Conservation (phyloP, 768 basidiomycete genomes). For the Fomitopsis pulvina region DNA sequence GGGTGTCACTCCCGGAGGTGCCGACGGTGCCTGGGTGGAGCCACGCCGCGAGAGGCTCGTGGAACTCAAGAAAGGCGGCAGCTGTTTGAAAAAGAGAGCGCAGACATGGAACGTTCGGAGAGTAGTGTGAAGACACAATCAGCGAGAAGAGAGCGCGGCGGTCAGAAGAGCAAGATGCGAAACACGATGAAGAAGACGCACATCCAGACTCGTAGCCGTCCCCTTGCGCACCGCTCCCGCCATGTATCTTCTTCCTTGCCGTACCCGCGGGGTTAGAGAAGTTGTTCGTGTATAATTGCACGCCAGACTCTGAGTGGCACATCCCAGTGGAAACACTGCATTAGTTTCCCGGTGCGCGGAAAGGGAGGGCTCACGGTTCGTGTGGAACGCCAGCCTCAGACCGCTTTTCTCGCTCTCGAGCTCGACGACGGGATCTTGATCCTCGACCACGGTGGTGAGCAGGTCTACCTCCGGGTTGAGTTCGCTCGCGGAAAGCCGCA, state of each 20-base stretch:
- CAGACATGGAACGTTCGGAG: neutral
- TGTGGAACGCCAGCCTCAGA: slow-evolving; percentile 52
- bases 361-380: slow-evolving; percentile 51
- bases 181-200: slow-evolving; percentile 32
- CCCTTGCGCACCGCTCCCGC: slow-evolving; percentile 54
- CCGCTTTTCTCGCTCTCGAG: slow-evolving; percentile 54
- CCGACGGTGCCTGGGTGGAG: slow-evolving; percentile 42
- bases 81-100: slow-evolving; percentile 10
- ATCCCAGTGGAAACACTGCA: neutral
- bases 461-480: slow-evolving; percentile 40
- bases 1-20: slow-evolving; percentile 49
- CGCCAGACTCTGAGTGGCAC: slow-evolving; percentile 50
- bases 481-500: slow-evolving; percentile 37
- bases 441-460: slow-evolving; percentile 33
- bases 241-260: slow-evolving; percentile 68
- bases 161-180: too few species aligned
- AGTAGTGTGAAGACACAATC: neutral
- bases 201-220: slow-evolving; percentile 52
- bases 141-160: too few species aligned
- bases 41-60: slow-evolving; percentile 57
- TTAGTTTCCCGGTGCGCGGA: neutral
- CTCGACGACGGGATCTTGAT: slow-evolving; percentile 40
- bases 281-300: slow-evolving; percentile 70
- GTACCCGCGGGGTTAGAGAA: slow-evolving; percentile 40
- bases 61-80: slow-evolving; percentile 28